phyloP scores from a whole-genome alignment of 177 flowering plant genomes.

The Telopea speciosissima region DNA sequence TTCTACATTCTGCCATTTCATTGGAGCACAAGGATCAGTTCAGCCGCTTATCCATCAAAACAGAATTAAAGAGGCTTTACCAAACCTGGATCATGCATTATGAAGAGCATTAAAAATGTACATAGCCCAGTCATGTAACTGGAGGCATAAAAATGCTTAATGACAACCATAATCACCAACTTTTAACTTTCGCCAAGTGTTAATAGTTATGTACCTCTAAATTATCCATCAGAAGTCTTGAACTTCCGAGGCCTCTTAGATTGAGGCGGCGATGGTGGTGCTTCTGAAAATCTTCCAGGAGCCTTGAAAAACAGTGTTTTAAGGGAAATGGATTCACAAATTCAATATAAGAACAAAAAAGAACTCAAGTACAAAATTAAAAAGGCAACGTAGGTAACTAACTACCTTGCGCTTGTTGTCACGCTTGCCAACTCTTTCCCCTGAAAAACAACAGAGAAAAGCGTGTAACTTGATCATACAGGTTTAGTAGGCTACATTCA shows the following conservation, averaged over 20 bases:
- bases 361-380: not conserved
- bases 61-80: too few species aligned
- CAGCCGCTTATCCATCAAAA: too few species aligned
- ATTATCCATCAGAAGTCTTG: constrained; percentile 60
- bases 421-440: constrained; percentile 67
- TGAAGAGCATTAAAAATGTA: too few species aligned
- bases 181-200: not conserved
- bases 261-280: constrained; percentile 78
- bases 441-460: constrained; percentile 31
- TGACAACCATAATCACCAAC: too few species aligned
- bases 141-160: too few species aligned
- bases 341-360: not conserved
- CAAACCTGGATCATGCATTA: too few species aligned
- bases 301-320: constrained; percentile 33
- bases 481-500: not conserved
- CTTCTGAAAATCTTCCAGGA: constrained; percentile 67
- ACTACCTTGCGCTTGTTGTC: constrained; percentile 86
- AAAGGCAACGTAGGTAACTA: not conserved
- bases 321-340: not conserved
- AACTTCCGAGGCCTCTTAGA: constrained; percentile 71
- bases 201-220: not conserved
- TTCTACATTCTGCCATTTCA: too few species aligned
- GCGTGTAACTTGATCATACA: not conserved
- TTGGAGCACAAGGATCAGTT: too few species aligned
- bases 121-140: too few species aligned